Base-by-base conservation (phyloP, 2,329 filamentous ascomycete genomes). In the Phoma herbarum region DNA sequence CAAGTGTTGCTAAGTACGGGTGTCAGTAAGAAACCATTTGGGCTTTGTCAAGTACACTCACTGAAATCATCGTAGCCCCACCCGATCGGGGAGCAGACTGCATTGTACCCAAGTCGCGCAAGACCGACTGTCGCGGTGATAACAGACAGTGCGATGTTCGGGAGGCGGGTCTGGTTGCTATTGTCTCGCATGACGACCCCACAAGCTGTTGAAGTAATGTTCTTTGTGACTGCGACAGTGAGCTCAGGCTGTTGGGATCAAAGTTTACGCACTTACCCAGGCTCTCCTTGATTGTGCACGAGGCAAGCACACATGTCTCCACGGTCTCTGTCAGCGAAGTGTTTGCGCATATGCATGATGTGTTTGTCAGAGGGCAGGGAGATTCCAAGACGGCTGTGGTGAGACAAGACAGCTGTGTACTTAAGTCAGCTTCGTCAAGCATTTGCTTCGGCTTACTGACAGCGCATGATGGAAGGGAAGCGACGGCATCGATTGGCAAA, bases 391-490 rank as follows among this genome's bases (percentile, higher is more conserved):
- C 7, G 31, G 31, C 31, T 35, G 31, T 35, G 31, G 31, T 16
- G 14, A 35, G 31, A 35, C 31, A 35, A n/a, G 31, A n/a, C 16
- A 35, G 31, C 31, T 35, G 31, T 35, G 14, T n/a, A 14, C 5
- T 14, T 12, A n/a, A 16, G 16, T 35, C 16, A 35, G 31, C 16
- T n/a, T 35, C 16, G 4, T 57, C 67, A 37, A 37, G 3, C 8
- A 16, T 37, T 20, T 14, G 4, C 14, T 37, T 8, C n/a, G 35
- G 35, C 35, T 37, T 20, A 42, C 39, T 42, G 39, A 42, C 20
- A 42, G 39, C 39, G 39, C 39, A 42, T 42, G 20, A 3, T 18
- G 39, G 39, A 12, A 42, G 39, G 1, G 39, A 42, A 23, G 20
- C 22, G 20, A 42, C 9, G 3, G 11, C n/a, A 42, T 23, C 39